Conservation (phyloP, 2,329 filamentous ascomycete species). For the Phyllosticta capitalensis region DNA sequence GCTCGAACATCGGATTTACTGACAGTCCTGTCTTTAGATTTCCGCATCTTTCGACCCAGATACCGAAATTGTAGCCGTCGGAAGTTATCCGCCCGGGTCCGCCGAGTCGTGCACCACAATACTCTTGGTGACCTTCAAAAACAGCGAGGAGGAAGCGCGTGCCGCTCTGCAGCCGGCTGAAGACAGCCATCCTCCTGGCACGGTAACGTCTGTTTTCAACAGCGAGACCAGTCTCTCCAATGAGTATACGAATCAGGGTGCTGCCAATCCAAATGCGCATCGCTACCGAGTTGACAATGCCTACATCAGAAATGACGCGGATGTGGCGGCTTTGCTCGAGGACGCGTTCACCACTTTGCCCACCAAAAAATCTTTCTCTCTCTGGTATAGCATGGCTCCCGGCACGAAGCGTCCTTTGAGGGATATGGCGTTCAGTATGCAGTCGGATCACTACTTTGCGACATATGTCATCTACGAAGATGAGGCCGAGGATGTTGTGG, state of each 20-base stretch:
- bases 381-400: conserved; percentile 22
- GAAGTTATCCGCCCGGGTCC: conserved; percentile 20
- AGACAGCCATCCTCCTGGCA: conserved; percentile 29
- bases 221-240: conserved; percentile 31
- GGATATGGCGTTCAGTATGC: conserved; percentile 48
- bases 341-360: conserved; percentile 11
- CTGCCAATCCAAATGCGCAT: conserved; percentile 40
- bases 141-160: conserved; percentile 25
- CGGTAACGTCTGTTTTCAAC: conserved; percentile 31
- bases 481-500: conserved; percentile 35
- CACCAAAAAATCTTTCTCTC: conserved; percentile 6
- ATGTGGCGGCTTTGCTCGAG: conserved; percentile 38
- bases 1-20: neutral
- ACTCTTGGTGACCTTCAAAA: conserved; percentile 35
- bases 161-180: conserved; percentile 30
- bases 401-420: conserved; percentile 32
- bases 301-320: conserved; percentile 39
- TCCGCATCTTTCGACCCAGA: conserved; percentile 26
- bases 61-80: conserved; percentile 35
- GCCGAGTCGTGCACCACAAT: conserved; percentile 26
- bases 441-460: conserved; percentile 48
- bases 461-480: conserved; percentile 44
- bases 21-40: conserved; percentile 11
- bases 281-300: conserved; percentile 44
- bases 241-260: conserved; percentile 36